Evolutionary conservation across 78 protist genomes (phyloP).

Genomic region (Mantamonas sphyraenae): DNA sequence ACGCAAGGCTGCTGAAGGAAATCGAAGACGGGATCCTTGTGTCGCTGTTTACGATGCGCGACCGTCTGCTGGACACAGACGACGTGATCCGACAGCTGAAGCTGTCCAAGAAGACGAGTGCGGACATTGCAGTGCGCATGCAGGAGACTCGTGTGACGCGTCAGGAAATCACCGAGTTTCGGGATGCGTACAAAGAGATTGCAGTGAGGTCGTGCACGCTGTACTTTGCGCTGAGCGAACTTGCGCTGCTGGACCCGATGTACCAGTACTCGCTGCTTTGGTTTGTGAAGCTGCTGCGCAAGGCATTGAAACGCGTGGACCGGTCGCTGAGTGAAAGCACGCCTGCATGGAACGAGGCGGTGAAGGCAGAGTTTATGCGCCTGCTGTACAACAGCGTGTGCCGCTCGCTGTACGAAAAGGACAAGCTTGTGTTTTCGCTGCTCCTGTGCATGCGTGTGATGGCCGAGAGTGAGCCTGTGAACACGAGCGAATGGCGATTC

Average conservation of each 20-base stretch:
- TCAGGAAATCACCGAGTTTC: slow-evolving; percentile 19
- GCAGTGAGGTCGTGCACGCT: slow-evolving; percentile 41
- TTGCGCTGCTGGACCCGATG: slow-evolving; percentile 64
- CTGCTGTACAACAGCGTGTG: slow-evolving; percentile 64
- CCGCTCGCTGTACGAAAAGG: slow-evolving; percentile 65
- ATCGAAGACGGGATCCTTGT: slow-evolving; percentile 66
- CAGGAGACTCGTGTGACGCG: slow-evolving; percentile 37
- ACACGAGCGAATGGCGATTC: slow-evolving; percentile 20
- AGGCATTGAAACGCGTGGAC: too few species aligned
- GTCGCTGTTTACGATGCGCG: slow-evolving; percentile 16
- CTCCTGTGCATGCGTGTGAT: slow-evolving; percentile 1
- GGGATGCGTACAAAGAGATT: slow-evolving; percentile 26
- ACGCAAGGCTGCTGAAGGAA: slow-evolving; percentile 34
- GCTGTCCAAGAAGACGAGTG: slow-evolving; percentile 29
- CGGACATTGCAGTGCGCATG: slow-evolving; percentile 33
- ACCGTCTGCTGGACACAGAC: slow-evolving; percentile 12
- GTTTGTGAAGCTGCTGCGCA: slow-evolving; percentile 17
- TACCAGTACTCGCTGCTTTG: slow-evolving; percentile 59
- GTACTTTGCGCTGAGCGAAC: slow-evolving; percentile 57
- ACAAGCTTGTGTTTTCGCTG: slow-evolving; percentile 63
- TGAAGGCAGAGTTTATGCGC: too few species aligned
- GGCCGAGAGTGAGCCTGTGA: background rate
- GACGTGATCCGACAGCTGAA: slow-evolving; percentile 14
- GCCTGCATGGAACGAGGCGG: too few species aligned
- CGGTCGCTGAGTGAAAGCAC: too few species aligned